Percentiles rank a stretch among this genome's conserved stretches.
Evolutionary conservation across 2,329 filamentous ascomycete genomes (phyloP).

Genomic region (Epichloe festucae): DNA sequence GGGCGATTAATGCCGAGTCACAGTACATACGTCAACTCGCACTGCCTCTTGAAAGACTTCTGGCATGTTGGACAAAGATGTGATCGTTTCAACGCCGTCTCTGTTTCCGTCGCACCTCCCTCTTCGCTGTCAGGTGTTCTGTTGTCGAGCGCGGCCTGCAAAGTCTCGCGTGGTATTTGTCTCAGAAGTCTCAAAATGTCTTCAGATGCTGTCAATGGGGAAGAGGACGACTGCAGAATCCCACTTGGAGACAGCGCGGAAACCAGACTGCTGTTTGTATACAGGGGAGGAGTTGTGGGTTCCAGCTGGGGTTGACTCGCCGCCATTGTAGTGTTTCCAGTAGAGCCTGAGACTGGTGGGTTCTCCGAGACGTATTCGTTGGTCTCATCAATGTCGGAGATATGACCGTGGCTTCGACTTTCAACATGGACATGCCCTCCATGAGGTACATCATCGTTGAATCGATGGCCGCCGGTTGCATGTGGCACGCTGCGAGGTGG

Average conservation of each 20-base stretch:
- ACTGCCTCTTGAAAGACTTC: slow-evolving; percentile 36
- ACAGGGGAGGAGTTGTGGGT: background rate
- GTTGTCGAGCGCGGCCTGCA: background rate
- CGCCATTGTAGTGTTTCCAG: background rate
- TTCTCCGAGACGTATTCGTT: background rate
- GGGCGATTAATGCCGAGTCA: background rate
- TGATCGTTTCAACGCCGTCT: background rate
- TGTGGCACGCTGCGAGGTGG: background rate
- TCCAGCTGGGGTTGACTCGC: background rate
- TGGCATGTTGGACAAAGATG: slow-evolving; percentile 26
- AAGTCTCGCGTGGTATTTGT: background rate
- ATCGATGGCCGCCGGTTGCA: background rate
- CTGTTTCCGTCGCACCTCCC: slow-evolving; percentile 4
- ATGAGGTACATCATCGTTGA: background rate
- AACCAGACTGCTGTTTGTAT: background rate
- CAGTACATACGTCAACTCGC: slow-evolving; percentile 42
- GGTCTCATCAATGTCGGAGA: background rate
- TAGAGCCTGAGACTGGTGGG: background rate
- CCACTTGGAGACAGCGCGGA: background rate
- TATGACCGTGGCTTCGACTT: background rate
- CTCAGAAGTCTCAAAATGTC: background rate
- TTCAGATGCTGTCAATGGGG: background rate
- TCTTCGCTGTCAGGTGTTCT: background rate
- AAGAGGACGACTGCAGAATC: background rate
- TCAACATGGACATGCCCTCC: background rate